These are phyloP conservation scores for Skeletonema menzelii DNA, from an alignment of 108 stramenopile species.

Conservation along the genomic window DNA sequence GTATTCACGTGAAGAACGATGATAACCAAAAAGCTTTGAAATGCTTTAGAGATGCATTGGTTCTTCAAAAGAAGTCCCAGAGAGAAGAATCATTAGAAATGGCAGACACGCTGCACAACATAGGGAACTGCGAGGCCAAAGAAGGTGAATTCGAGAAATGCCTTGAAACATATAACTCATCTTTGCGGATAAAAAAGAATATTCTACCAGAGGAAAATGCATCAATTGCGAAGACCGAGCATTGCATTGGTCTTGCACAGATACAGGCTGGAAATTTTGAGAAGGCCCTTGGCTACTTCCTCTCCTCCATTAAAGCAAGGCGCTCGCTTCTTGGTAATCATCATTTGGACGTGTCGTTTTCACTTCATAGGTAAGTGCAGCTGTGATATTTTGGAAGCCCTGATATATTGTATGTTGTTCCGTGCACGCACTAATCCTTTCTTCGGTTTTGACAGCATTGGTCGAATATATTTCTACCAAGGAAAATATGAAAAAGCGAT, in stretches of 20 bases:
- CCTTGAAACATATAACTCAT: constrained; percentile 28
- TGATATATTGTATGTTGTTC: neutral
- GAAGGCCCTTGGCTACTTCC: constrained; percentile 40
- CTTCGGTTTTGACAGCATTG: constrained; percentile 12
- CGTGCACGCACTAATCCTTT: neutral
- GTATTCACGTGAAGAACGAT: constrained; percentile 28
- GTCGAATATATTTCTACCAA: constrained; percentile 43
- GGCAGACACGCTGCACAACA: constrained; percentile 54
- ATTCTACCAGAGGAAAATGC: constrained; percentile 10
- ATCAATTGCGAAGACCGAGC: constrained; percentile 50
- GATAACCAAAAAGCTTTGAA: constrained; percentile 36
- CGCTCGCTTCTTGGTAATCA: constrained; percentile 26
- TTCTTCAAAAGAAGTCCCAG: constrained; percentile 18
- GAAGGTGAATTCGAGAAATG: constrained; percentile 26
- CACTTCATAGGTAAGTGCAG: constrained; percentile 44
- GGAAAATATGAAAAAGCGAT: constrained; percentile 41
- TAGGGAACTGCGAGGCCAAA: constrained; percentile 53
- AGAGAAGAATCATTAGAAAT: constrained; percentile 17
- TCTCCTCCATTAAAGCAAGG: constrained; percentile 36
- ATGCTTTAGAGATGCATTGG: constrained; percentile 47
- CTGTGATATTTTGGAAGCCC: neutral
- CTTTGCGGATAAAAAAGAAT: constrained; percentile 36
- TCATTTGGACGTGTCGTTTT: constrained; percentile 52
- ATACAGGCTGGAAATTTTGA: constrained; percentile 32
- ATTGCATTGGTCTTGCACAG: constrained; percentile 41